phyloP scores from a whole-genome alignment of 2,329 filamentous ascomycete genomes.

The Neonectria faginata region DNA sequence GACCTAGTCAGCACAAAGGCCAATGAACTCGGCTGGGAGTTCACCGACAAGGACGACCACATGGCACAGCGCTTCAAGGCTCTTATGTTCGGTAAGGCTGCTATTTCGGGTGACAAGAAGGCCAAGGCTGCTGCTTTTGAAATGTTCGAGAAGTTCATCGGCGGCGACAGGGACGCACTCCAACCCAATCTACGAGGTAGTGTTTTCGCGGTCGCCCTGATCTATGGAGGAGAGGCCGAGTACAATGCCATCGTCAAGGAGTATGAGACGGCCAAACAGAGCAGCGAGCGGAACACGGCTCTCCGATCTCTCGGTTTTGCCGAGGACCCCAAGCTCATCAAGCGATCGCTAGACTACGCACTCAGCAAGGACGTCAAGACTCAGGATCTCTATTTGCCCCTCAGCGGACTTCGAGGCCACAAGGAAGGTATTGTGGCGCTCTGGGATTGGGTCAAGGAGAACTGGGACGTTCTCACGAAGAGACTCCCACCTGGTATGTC shows the following conservation, averaged over 20 bases:
- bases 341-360: constrained; percentile 81
- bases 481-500: constrained; percentile 87
- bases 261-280: constrained; percentile 67
- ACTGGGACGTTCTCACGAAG: constrained; percentile 87
- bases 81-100: constrained; percentile 87
- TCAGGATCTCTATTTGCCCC: constrained; percentile 93
- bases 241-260: constrained; percentile 46
- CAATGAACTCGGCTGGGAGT: constrained; percentile 89
- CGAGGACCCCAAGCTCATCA: constrained; percentile 81
- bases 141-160: constrained; percentile 88
- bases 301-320: constrained; percentile 85
- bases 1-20: constrained; percentile 82
- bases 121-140: constrained; percentile 85
- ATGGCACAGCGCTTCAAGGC: constrained; percentile 95
- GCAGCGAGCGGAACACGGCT: constrained; percentile 90
- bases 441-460: constrained; percentile 84
- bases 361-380: constrained; percentile 87
- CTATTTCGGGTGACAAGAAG: constrained; percentile 80
- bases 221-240: constrained; percentile 78
- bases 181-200: constrained; percentile 91
- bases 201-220: constrained; percentile 86
- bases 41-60: constrained; percentile 86
- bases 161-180: constrained; percentile 82
- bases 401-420: constrained; percentile 82
- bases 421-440: constrained; percentile 82